A percentile compares a stretch with the other conserved stretches of the same genome.
Evolutionary conservation across 2,329 filamentous ascomycete genomes (phyloP).

Genomic region (Alternaria incomplexa): DNA sequence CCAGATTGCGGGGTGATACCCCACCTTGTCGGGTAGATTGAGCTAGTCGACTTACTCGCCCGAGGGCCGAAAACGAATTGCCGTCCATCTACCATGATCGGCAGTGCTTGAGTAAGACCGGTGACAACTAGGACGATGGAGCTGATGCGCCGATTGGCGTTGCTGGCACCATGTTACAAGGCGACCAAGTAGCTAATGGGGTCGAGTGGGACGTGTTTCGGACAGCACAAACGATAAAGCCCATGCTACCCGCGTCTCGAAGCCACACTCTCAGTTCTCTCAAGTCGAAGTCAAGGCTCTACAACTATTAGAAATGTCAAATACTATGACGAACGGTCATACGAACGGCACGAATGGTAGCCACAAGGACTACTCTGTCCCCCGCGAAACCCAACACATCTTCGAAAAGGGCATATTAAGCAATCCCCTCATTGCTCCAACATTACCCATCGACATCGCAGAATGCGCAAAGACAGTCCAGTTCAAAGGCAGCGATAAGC

Average conservation of each 20-base stretch:
- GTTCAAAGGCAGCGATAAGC: constrained; percentile 53
- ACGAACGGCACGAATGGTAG: constrained; percentile 10
- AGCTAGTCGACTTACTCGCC: constrained; percentile 31
- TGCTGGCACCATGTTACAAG: neutral
- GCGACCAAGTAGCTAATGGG: neutral
- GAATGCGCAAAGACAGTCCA: constrained; percentile 45
- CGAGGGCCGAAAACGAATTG: constrained; percentile 16
- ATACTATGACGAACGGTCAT: neutral
- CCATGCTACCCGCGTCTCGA: neutral
- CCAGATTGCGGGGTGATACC: neutral
- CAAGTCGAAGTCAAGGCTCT: neutral
- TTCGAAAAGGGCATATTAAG: constrained; percentile 51
- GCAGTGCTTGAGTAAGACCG: neutral
- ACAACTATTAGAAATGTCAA: neutral
- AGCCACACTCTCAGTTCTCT: neutral
- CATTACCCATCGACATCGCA: constrained; percentile 46
- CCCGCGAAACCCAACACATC: constrained; percentile 30
- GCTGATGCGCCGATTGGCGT: neutral
- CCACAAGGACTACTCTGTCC: constrained; percentile 33
- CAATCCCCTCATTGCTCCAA: constrained; percentile 50
- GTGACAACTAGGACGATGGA: neutral
- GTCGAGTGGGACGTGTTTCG: neutral
- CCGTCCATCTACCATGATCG: neutral
- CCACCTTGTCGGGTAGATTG: neutral
- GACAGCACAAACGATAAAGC: neutral